These are phyloP conservation scores for Suillus hirtellus DNA, from an alignment of 768 basidiomycete genomes.

Conservation along the genomic window DNA sequence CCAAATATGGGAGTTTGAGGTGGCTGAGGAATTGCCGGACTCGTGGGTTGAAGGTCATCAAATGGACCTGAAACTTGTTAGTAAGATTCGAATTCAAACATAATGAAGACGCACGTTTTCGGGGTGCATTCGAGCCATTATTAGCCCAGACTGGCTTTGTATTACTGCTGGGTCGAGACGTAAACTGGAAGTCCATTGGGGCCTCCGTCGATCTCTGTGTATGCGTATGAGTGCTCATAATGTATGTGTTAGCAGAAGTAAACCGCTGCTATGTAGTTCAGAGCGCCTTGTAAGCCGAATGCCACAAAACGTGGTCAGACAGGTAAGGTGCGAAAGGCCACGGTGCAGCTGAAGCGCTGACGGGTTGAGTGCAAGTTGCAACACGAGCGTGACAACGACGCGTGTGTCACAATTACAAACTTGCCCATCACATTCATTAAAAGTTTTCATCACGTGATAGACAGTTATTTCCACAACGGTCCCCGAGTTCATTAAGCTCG, in stretches of 20 bases:
- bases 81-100: constrained; percentile 24
- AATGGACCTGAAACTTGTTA: constrained; percentile 39
- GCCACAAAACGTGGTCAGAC: neutral
- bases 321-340: neutral
- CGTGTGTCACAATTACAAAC: constrained; percentile 31
- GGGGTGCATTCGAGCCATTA: constrained; percentile 54
- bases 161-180: constrained; percentile 55
- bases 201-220: constrained; percentile 67
- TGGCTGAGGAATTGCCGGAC: constrained; percentile 36
- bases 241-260: constrained; percentile 1
- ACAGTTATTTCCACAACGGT: neutral
- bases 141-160: constrained; percentile 61
- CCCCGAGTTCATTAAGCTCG: neutral
- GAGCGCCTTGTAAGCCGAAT: neutral
- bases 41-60: constrained; percentile 42
- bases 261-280: neutral
- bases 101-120: constrained; percentile 59
- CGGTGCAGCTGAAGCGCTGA: neutral
- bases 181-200: constrained; percentile 90
- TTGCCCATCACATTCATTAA: constrained; percentile 17
- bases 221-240: constrained; percentile 28
- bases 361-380: neutral
- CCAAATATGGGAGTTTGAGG: constrained; percentile 57
- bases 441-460: constrained; percentile 21
- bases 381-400: constrained; percentile 18